These are phyloP conservation scores for Limnanthes douglasii DNA, from an alignment of 345 rosid genomes.

Conservation along the genomic window DNA sequence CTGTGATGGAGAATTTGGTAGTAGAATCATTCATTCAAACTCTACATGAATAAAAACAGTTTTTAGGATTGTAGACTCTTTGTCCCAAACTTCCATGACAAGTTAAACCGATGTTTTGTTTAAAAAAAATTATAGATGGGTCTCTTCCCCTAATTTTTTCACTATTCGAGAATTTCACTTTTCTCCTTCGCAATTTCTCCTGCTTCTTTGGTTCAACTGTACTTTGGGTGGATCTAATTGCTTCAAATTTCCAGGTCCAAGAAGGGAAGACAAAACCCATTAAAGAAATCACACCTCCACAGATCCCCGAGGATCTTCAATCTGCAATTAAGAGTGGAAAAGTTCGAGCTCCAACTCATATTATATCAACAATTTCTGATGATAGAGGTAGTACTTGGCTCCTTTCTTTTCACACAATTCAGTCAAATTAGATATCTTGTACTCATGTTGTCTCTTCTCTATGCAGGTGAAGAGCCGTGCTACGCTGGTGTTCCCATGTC, in stretches of 20 bases:
- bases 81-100: too few relatives aligned
- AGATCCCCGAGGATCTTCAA: constrained; percentile 57
- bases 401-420: background rate
- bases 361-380: constrained; percentile 56
- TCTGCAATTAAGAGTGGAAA: constrained; percentile 53
- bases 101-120: too few relatives aligned
- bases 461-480: constrained; percentile 58
- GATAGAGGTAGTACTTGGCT: constrained; percentile 37
- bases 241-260: constrained; percentile 18
- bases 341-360: constrained; percentile 64
- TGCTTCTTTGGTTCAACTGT: background rate
- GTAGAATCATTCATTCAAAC: too few relatives aligned
- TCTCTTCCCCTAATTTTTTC: too few relatives aligned
- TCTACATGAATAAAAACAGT: too few relatives aligned
- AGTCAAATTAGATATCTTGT: too few relatives aligned
- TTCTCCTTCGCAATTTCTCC: background rate
- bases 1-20: too few relatives aligned
- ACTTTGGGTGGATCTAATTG: background rate
- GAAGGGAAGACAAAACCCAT: constrained; percentile 31
- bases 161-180: too few relatives aligned
- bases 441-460: background rate
- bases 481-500: constrained; percentile 68
- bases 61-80: too few relatives aligned
- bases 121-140: too few relatives aligned
- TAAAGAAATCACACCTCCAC: constrained; percentile 46